phyloP scores from a whole-genome alignment of 768 basidiomycete species.

The Boletus rufocinnamomeus region DNA sequence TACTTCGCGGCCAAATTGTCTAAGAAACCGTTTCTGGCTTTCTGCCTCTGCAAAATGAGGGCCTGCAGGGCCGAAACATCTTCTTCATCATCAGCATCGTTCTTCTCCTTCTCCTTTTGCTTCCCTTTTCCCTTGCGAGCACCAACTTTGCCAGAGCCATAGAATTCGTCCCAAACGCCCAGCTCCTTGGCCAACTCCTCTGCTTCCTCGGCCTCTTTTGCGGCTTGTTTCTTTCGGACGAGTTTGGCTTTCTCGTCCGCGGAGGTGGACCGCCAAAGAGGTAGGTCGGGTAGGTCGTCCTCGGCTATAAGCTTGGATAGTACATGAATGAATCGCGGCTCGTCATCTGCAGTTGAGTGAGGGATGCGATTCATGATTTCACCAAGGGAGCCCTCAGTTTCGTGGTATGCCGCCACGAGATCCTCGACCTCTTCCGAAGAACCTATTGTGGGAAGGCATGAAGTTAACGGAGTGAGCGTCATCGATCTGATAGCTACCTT shows the following conservation, averaged over 20 bases:
- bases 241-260: constrained; percentile 81
- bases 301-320: constrained; percentile 68
- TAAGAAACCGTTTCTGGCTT: constrained; percentile 70
- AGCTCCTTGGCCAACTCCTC: constrained; percentile 82
- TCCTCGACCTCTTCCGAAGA: constrained; percentile 85
- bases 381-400: constrained; percentile 72
- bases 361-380: constrained; percentile 86
- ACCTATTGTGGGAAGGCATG: constrained; percentile 45
- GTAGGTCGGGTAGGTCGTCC: constrained; percentile 54
- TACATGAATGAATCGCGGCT: constrained; percentile 73
- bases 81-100: constrained; percentile 48
- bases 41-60: constrained; percentile 76
- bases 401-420: constrained; percentile 69
- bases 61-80: constrained; percentile 76
- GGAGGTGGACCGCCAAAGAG: constrained; percentile 67
- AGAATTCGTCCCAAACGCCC: constrained; percentile 94
- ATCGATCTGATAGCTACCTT: constrained; percentile 49
- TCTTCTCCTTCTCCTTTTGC: constrained; percentile 39
- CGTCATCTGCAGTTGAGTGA: constrained; percentile 82
- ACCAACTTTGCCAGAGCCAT: constrained; percentile 71
- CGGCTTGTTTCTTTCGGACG: constrained; percentile 68
- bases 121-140: constrained; percentile 58
- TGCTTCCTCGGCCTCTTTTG: constrained; percentile 83
- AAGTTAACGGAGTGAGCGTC: not conserved
- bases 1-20: constrained; percentile 78